Evolutionary conservation across 345 rosid genomes (phyloP).

Genomic region (Pistacia vera): DNA sequence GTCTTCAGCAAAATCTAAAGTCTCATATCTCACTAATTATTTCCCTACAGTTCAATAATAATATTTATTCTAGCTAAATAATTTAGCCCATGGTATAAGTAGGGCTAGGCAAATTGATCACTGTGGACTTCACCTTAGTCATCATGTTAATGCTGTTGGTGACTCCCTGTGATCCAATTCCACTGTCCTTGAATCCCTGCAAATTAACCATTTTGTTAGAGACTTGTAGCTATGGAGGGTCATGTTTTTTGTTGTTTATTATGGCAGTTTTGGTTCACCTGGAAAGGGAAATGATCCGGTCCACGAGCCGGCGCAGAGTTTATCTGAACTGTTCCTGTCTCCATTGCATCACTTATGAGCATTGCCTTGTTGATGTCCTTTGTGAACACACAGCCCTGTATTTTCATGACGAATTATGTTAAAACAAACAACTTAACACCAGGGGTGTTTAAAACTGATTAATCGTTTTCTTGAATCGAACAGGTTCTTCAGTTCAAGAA

Average conservation of each 20-base stretch:
- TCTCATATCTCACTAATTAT: neutral
- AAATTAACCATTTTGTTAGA: neutral
- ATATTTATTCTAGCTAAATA: neutral
- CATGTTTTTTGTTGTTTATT: neutral
- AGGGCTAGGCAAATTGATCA: constrained; percentile 87
- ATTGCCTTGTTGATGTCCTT: constrained; percentile 92
- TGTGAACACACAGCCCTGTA: constrained; percentile 92
- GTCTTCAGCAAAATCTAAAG: neutral
- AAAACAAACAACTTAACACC: no score
- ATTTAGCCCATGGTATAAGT: constrained; percentile 52
- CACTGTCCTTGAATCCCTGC: constrained; percentile 97
- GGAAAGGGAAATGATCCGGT: constrained; percentile 98
- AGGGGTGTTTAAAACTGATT: no score
- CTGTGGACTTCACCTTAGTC: constrained; percentile 92
- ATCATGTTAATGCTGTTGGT: constrained; percentile 97
- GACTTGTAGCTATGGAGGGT: neutral
- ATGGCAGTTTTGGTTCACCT: constrained; percentile 46
- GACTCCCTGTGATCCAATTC: constrained; percentile 96
- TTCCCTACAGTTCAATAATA: neutral
- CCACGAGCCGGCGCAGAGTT: constrained; percentile 99
- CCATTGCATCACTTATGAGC: constrained; percentile 95
- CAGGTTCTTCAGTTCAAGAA: no score
- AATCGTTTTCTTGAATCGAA: no score
- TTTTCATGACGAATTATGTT: neutral
- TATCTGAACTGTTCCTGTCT: constrained; percentile 97